These are phyloP conservation scores for Cnidoscolus chayamansa DNA, from an alignment of 441 rosid species.

Conservation along the genomic window DNA sequence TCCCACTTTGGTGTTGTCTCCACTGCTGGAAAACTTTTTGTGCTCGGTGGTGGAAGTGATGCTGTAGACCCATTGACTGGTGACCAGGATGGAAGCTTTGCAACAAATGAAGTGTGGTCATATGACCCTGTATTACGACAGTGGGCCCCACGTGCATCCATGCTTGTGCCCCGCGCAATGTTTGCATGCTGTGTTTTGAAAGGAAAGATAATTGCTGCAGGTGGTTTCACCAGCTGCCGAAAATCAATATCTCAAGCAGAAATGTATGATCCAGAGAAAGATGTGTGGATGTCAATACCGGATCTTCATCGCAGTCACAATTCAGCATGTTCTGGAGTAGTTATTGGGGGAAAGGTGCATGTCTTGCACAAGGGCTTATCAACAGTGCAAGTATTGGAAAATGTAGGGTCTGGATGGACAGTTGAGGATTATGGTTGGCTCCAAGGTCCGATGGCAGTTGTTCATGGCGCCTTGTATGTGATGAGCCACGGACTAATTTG, in stretches of 20 bases:
- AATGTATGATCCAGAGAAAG: constrained; percentile 75
- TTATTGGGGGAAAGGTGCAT: constrained; percentile 63
- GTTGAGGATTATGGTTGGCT: constrained; percentile 76
- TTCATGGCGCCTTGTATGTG: constrained; percentile 58
- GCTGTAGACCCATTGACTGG: constrained; percentile 89
- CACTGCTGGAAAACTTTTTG: constrained; percentile 62
- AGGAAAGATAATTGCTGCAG: constrained; percentile 84
- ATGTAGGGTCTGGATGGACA: constrained; percentile 52
- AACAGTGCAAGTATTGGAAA: constrained; percentile 76
- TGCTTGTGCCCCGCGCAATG: constrained; percentile 96
- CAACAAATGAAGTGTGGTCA: constrained; percentile 89
- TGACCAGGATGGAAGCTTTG: constrained; percentile 89
- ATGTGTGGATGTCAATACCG: constrained; percentile 69
- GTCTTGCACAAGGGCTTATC: constrained; percentile 86
- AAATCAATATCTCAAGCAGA: constrained; percentile 87
- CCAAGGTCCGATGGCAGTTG: constrained; percentile 89
- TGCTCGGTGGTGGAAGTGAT: constrained; percentile 92
- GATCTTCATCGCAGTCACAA: constrained; percentile 82
- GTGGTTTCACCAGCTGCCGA: constrained; percentile 88
- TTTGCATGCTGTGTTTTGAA: constrained; percentile 81
- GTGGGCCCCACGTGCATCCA: constrained; percentile 61
- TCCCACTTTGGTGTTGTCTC: constrained; percentile 80
- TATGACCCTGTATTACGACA: constrained; percentile 63
- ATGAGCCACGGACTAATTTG: constrained; percentile 62
- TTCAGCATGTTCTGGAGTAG: constrained; percentile 85